Evolutionary conservation across 352 stramenopile species (phyloP), one percentile per base, ranked within the genome.

Genomic region (Phytophthora quininea): DNA sequence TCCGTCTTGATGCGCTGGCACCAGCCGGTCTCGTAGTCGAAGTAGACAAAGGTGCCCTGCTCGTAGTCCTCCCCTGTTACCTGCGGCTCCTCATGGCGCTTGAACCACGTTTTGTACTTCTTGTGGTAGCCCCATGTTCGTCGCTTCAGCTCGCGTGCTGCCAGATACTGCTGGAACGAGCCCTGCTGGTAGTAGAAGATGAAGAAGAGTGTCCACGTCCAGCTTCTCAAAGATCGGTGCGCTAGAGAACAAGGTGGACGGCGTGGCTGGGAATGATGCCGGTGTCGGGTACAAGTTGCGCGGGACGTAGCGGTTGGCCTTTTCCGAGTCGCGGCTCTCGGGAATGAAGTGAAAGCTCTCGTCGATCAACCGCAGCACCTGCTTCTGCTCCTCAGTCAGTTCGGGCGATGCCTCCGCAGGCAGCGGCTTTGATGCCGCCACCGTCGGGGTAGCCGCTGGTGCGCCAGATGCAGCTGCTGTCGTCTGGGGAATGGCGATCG

Each of bases 41-140:
- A 99, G 84, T 99, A 99, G 12, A 99, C 94, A 80, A 99, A 99
- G 33, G 97, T 99, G 69, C 98, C 98, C 82, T 99, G 96, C 79
- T 99, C 98, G 82, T 99, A 99, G 68, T 99, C 96, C 61, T 99
- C 96, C 2, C 96, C 99, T 53, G 97, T 99, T 12, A 98, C 77
- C 68, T 97, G 86, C 11, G 96, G 96, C 77, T 99, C 97, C 73
- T 99, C 90, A 69, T 99, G 97, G 35, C 97, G 92, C 84, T 99
- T 98, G 77, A 99, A 99, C 98, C 98, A 99, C 47, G 98, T 99
- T 88, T 98, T 98, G 84, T 99, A 99, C 92, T 99, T 99, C 73
- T 99, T 99, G 86, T 99, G 97, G 81, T 99, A 99, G 42, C 98
- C 88, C 98, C 98, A 99, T 68, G 91, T 98, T 74, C 98, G 94